Evolutionary conservation across 495 filamentous ascomycete species (phyloP).

Genomic region (Annulohypoxylon nitens): DNA sequence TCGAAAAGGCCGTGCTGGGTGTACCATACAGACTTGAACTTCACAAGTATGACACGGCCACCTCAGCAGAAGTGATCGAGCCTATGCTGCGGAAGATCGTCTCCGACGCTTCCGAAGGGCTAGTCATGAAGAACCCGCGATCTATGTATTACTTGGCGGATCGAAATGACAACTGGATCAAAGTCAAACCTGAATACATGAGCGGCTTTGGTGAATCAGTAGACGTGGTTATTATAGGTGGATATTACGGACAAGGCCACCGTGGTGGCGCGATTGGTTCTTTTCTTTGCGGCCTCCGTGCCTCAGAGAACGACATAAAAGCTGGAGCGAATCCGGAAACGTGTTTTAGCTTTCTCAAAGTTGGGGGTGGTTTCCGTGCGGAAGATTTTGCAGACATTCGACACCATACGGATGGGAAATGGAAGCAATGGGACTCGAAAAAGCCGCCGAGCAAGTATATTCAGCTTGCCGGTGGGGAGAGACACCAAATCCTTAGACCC

Average conservation of each 20-base stretch:
- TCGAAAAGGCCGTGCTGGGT: conserved; percentile 73
- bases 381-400: conserved; percentile 85
- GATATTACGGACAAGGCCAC: conserved; percentile 90
- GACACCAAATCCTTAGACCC: conserved; percentile 79
- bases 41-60: conserved; percentile 78
- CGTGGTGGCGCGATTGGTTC: conserved; percentile 86
- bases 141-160: conserved; percentile 89
- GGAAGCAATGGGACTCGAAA: conserved; percentile 85
- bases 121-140: conserved; percentile 94
- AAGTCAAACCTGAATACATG: conserved; percentile 99
- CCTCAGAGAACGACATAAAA: conserved; percentile 74
- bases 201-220: conserved; percentile 93
- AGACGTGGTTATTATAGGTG: conserved; percentile 89
- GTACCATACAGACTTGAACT: conserved; percentile 84
- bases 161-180: conserved; percentile 97
- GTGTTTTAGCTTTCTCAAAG: conserved; percentile 94
- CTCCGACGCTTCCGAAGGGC: conserved; percentile 87
- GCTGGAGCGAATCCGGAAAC: conserved; percentile 72
- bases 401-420: conserved; percentile 90
- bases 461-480: conserved; percentile 81
- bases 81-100: conserved; percentile 83
- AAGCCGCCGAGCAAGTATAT: conserved; percentile 84
- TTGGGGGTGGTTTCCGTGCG: conserved; percentile 90
- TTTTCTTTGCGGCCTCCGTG: conserved; percentile 87
- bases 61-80: conserved; percentile 78